A percentile compares a stretch with the other conserved stretches of the same genome.
Evolutionary conservation across 306 rosid species (phyloP).

Genomic region (Sicyos baderoa): DNA sequence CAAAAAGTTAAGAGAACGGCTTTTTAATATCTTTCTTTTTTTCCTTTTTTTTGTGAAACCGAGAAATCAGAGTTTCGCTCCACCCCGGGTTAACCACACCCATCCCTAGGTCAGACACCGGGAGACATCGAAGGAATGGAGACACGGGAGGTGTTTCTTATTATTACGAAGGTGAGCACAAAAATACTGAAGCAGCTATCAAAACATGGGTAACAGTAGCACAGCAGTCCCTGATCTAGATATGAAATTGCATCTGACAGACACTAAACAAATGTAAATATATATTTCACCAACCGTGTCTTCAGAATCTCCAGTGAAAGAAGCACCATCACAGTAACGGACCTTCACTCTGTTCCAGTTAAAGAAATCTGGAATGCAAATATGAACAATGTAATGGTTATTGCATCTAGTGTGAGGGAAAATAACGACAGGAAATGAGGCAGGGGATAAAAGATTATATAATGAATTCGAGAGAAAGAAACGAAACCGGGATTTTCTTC

Average conservation of each 20-base stretch:
- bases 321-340: slow-evolving; percentile 98
- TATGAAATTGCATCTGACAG: neutral
- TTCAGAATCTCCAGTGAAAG: slow-evolving; percentile 76
- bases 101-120: too few species aligned
- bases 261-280: neutral
- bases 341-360: slow-evolving; percentile 93
- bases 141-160: too few species aligned
- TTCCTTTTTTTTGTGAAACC: too few species aligned
- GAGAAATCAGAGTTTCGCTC: too few species aligned
- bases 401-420: slow-evolving; percentile 3
- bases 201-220: neutral
- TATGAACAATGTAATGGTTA: slow-evolving; percentile 19
- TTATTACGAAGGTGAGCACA: too few species aligned
- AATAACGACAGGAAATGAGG: slow-evolving; percentile 1
- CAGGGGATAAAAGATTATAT: too few species aligned
- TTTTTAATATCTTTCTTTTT: neutral
- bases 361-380: slow-evolving; percentile 61
- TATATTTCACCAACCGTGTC: slow-evolving; percentile 44
- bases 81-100: too few species aligned
- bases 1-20: neutral
- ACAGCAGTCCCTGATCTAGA: neutral
- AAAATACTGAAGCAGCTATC: neutral
- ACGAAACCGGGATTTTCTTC: slow-evolving; percentile 76
- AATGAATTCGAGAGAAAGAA: neutral
- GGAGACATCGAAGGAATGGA: too few species aligned